phyloP scores from a whole-genome alignment of 768 basidiomycete genomes.

The Hemileccinum impolitum region DNA sequence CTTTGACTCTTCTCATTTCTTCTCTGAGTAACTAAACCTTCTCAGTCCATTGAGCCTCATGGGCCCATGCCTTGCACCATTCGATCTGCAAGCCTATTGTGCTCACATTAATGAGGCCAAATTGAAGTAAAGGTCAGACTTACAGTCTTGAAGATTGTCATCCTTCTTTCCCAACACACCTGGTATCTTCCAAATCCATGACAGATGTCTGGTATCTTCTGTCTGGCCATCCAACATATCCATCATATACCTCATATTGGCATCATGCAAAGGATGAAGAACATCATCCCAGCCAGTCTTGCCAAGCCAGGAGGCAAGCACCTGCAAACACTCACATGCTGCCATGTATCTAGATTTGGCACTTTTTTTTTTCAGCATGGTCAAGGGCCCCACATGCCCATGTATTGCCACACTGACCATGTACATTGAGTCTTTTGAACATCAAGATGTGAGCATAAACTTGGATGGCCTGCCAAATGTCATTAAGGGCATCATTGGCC shows the following conservation, averaged over 20 bases:
- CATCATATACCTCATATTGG: background rate
- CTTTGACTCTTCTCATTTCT: background rate
- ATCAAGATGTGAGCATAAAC: background rate
- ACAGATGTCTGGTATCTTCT: background rate
- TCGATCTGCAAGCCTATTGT: background rate
- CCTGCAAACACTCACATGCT: background rate
- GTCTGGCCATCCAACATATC: background rate
- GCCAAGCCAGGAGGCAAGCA: background rate
- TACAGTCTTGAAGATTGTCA: background rate
- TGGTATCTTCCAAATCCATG: slow-evolving; percentile 1
- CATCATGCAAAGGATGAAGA: background rate
- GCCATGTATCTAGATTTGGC: background rate
- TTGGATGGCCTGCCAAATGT: background rate
- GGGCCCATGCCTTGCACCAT: background rate
- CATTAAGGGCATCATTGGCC: background rate
- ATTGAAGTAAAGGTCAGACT: no score
- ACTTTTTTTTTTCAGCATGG: background rate
- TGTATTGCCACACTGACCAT: slow-evolving; percentile 1
- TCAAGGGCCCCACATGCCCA: background rate
- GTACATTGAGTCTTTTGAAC: background rate
- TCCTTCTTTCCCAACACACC: background rate
- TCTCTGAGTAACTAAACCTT: background rate
- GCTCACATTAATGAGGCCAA: no score
- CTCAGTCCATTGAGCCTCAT: background rate
- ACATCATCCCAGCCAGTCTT: background rate